Evolutionary conservation across 2,329 filamentous ascomycete genomes (phyloP).

Genomic region (Pseudogymnoascus sp.): DNA sequence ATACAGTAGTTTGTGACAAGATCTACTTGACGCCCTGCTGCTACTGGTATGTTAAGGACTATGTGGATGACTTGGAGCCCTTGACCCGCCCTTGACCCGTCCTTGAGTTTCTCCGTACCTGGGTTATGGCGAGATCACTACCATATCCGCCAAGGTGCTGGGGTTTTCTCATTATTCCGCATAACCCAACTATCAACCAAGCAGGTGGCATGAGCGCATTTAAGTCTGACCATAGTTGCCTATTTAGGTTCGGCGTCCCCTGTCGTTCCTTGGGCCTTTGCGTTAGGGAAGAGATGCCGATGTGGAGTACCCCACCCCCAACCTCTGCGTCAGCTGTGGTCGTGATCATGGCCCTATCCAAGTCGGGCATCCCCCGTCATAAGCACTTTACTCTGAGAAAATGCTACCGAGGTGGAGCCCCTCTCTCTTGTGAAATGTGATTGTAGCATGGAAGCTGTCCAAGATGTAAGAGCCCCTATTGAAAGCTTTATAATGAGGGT

Average conservation of each 20-base stretch:
- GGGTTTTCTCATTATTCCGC: too few relatives aligned
- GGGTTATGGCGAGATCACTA: too few relatives aligned
- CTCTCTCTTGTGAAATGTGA: neutral
- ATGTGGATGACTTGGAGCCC: too few relatives aligned
- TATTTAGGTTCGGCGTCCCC: neutral
- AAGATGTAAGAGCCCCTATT: neutral
- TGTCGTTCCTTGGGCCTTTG: neutral
- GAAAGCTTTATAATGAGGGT: neutral
- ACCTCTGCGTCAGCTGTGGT: neutral
- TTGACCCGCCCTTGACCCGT: too few relatives aligned
- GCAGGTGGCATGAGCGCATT: neutral
- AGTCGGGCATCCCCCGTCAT: neutral
- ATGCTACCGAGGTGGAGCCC: neutral
- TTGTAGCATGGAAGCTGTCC: neutral
- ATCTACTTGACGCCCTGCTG: too few relatives aligned
- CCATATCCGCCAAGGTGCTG: too few relatives aligned
- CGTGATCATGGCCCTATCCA: neutral
- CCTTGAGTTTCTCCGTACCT: too few relatives aligned
- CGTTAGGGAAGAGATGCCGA: neutral
- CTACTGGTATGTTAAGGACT: too few relatives aligned
- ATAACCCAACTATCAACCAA: too few relatives aligned
- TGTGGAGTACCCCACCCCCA: neutral
- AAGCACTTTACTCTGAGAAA: neutral
- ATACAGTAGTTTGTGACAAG: too few relatives aligned
- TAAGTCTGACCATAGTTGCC: neutral